Evolutionary conservation across 805 yeast species (phyloP).

Genomic region (Grigorovia transvaalensis): DNA sequence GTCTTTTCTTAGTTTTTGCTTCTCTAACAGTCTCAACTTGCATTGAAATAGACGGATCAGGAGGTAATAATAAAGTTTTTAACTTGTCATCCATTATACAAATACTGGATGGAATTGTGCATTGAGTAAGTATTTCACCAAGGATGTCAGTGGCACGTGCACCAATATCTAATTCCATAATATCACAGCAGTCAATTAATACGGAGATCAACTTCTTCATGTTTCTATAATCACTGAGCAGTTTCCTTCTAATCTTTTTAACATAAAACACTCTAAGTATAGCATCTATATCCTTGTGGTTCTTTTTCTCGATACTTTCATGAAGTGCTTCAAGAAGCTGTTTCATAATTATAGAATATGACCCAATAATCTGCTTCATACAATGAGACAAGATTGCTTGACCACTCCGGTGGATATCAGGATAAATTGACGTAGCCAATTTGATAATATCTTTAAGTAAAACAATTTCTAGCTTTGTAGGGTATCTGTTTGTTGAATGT

Average conservation of each 20-base stretch:
- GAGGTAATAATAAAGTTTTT: conserved; percentile 44
- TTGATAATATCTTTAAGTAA: conserved; percentile 56
- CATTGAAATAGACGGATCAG: conserved; percentile 44
- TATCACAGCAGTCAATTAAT: conserved; percentile 42
- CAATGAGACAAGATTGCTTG: conserved; percentile 56
- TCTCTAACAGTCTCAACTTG: conserved; percentile 48
- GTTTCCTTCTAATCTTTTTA: conserved; percentile 46
- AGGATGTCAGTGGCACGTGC: conserved; percentile 45
- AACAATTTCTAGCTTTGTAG: conserved; percentile 51
- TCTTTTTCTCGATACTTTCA: conserved; percentile 38
- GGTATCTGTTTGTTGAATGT: conserved; percentile 63
- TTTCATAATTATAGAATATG: conserved; percentile 44
- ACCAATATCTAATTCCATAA: conserved; percentile 48
- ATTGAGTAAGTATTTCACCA: conserved; percentile 29
- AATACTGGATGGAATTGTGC: conserved; percentile 42
- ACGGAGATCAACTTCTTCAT: conserved; percentile 38
- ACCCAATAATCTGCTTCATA: conserved; percentile 58
- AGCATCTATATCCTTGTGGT: conserved; percentile 50
- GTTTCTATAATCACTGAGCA: conserved; percentile 48
- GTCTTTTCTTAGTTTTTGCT: conserved; percentile 56
- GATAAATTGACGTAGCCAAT: conserved; percentile 58
- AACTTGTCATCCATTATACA: conserved; percentile 41
- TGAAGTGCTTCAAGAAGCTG: conserved; percentile 35
- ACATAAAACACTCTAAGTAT: conserved; percentile 49
- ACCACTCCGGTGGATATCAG: conserved; percentile 60